Percentiles rank a stretch among this genome's conserved stretches.
Evolutionary conservation across 2,329 filamentous ascomycete genomes (phyloP).

Genomic region (Epichloe typhina): DNA sequence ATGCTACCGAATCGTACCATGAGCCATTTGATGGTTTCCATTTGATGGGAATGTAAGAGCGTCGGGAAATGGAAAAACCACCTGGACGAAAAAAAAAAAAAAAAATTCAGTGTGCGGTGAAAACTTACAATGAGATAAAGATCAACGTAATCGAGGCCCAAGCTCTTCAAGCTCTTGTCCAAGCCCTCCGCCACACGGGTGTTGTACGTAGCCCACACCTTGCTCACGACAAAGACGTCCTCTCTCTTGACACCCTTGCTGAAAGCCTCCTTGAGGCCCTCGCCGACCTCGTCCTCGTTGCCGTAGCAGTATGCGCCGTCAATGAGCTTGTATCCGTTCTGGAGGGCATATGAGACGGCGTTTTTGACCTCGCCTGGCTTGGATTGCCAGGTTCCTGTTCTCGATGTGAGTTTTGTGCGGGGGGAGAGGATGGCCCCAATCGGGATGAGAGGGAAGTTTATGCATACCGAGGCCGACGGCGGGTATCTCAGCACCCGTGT

Average conservation of each 20-base stretch:
- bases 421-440: not conserved
- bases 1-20: conserved; percentile 36
- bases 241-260: conserved; percentile 57
- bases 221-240: conserved; percentile 73
- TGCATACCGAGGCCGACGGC: conserved; percentile 47
- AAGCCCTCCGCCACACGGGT: conserved; percentile 55
- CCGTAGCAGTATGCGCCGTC: conserved; percentile 67
- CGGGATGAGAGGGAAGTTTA: not conserved
- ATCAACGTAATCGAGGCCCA: conserved; percentile 73
- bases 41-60: not conserved
- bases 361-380: conserved; percentile 42
- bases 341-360: conserved; percentile 46
- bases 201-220: conserved; percentile 75
- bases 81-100: not conserved
- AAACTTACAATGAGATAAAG: conserved; percentile 53
- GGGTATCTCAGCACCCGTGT: conserved; percentile 50
- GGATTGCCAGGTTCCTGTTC: conserved; percentile 52
- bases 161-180: conserved; percentile 56
- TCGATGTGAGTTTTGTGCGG: not conserved
- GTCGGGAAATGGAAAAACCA: not conserved
- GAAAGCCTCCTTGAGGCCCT: conserved; percentile 63
- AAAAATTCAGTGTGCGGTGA: not conserved
- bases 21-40: not conserved
- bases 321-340: conserved; percentile 45
- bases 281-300: conserved; percentile 74